phyloP scores from a whole-genome alignment of 1,284 basidiomycete species.

The Schizophyllum amplum region DNA sequence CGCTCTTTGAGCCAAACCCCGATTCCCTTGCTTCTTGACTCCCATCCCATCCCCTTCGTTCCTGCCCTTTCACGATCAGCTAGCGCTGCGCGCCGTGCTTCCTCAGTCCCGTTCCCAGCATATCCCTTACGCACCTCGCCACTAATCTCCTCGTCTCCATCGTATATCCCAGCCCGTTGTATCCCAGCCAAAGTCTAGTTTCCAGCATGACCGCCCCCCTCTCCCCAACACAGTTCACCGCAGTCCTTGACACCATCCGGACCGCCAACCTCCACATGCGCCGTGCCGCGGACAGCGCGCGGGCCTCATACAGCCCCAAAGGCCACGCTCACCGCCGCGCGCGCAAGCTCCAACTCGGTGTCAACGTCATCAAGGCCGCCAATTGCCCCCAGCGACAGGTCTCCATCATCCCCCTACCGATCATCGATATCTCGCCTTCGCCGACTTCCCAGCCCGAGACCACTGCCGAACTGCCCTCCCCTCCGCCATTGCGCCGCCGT shows the following conservation, averaged over 20 bases:
- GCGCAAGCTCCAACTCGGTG: conserved; percentile 27
- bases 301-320: conserved; percentile 24
- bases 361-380: conserved; percentile 34
- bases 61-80: not conserved
- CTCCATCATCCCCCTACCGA: conserved; percentile 32
- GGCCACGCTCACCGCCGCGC: conserved; percentile 39
- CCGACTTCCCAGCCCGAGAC: too few relatives aligned
- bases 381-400: conserved; percentile 28
- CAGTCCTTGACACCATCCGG: conserved; percentile 31
- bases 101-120: conserved; percentile 7
- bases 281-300: conserved; percentile 27
- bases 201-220: conserved; percentile 17
- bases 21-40: not conserved
- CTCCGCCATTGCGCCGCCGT: not conserved
- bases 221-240: conserved; percentile 20
- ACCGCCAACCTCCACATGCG: conserved; percentile 32
- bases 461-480: not conserved
- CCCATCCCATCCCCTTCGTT: not conserved
- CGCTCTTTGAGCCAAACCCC: not conserved
- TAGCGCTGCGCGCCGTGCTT: conserved; percentile 7
- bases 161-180: conserved; percentile 6
- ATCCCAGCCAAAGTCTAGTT: not conserved
- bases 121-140: not conserved
- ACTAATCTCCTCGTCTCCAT: conserved; percentile 3
- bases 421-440: conserved; percentile 24